Evolutionary conservation across 2,329 filamentous ascomycete genomes (phyloP).

Genomic region (Fusarium sp.): DNA sequence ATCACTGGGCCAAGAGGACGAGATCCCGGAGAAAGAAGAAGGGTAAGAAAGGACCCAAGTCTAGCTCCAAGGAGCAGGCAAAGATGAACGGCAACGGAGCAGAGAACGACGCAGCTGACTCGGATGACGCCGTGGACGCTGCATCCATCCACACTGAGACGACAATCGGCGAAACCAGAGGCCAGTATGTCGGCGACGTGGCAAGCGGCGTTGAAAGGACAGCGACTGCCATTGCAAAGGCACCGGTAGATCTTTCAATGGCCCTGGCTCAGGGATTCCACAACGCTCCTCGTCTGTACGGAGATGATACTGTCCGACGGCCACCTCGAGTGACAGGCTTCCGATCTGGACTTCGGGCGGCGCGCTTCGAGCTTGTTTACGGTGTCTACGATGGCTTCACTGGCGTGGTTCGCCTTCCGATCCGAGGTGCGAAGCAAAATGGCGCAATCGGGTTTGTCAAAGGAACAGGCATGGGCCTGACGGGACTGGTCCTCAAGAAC

Average conservation of each 20-base stretch:
- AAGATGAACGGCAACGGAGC: background rate
- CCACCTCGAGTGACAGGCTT: conserved; percentile 74
- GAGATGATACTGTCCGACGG: conserved; percentile 75
- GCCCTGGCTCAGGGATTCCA: conserved; percentile 77
- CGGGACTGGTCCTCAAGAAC: conserved; percentile 73
- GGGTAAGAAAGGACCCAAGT: conserved; percentile 6
- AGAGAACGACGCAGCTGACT: conserved; percentile 3
- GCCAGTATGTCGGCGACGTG: conserved; percentile 63
- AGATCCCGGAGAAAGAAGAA: conserved; percentile 56
- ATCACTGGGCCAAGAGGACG: conserved; percentile 68
- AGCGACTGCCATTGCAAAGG: conserved; percentile 62
- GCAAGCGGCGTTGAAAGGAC: conserved; percentile 63
- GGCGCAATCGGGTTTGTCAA: conserved; percentile 61
- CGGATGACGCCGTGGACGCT: conserved; percentile 7
- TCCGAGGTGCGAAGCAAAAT: conserved; percentile 66
- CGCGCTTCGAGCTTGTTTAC: conserved; percentile 70
- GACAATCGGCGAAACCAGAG: conserved; percentile 37
- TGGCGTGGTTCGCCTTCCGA: conserved; percentile 70
- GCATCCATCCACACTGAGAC: conserved; percentile 25
- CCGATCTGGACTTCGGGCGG: conserved; percentile 70
- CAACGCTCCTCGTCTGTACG: conserved; percentile 77
- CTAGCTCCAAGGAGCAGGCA: background rate
- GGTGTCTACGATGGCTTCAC: conserved; percentile 75
- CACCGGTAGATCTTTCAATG: conserved; percentile 71
- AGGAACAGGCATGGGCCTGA: conserved; percentile 72